Conservation (phyloP, 768 basidiomycete species). For the Boletus patriciae region DNA sequence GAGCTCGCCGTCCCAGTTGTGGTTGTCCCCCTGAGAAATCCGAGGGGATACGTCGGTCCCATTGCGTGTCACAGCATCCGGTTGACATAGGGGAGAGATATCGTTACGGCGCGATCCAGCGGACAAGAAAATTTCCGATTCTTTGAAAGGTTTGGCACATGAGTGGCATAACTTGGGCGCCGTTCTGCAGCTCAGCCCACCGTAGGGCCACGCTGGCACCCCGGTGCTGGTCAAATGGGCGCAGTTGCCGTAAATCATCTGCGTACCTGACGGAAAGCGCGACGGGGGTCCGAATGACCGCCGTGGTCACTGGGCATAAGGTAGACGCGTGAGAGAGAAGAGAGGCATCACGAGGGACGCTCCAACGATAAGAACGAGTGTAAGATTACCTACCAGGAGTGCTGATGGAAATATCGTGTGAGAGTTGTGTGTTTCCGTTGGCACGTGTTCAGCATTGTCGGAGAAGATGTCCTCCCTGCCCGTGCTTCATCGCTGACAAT, state of each 20-base stretch:
- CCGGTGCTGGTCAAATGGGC: too few relatives aligned
- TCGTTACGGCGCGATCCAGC: neutral
- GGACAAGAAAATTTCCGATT: neutral
- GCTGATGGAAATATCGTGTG: neutral
- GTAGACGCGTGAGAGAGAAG: too few relatives aligned
- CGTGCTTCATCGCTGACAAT: slow-evolving; percentile 16
- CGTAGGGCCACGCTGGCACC: too few relatives aligned
- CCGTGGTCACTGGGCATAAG: too few relatives aligned
- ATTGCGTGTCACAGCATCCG: neutral
- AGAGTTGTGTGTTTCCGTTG: slow-evolving; percentile 4
- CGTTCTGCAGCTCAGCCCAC: too few relatives aligned
- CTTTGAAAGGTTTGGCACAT: neutral
- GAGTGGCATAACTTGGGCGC: neutral
- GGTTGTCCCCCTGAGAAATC: slow-evolving; percentile 17
- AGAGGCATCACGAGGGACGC: too few relatives aligned
- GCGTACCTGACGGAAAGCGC: neutral
- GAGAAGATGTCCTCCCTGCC: slow-evolving; percentile 8
- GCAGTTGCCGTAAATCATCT: neutral
- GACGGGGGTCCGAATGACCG: too few relatives aligned
- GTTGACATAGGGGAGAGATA: neutral
- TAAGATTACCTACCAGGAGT: neutral
- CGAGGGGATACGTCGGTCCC: slow-evolving; percentile 17
- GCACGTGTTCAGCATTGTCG: slow-evolving; percentile 18
- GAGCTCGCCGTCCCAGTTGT: neutral
- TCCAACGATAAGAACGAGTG: too few relatives aligned